Conservation (phyloP, 345 rosid genomes). For the Eucalyptus melliodora region DNA sequence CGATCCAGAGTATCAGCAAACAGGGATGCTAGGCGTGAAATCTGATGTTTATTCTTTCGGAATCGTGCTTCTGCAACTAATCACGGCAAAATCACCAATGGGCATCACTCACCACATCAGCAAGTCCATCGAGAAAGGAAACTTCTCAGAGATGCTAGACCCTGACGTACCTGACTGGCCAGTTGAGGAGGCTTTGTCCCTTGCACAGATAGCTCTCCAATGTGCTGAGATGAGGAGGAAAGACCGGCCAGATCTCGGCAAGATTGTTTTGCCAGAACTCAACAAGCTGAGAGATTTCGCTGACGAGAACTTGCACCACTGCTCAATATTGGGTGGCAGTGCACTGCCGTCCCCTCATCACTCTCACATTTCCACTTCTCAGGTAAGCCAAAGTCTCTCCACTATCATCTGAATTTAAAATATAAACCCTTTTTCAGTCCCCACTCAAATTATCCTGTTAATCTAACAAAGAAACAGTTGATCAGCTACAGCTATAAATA, state of each 20-base stretch:
- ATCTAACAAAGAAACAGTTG: neutral
- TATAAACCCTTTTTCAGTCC: neutral
- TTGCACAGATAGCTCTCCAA: conserved; percentile 48
- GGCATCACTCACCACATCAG: conserved; percentile 51
- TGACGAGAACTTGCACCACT: conserved; percentile 24
- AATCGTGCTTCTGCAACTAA: conserved; percentile 63
- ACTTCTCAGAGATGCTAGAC: conserved; percentile 48
- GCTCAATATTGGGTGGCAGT: neutral
- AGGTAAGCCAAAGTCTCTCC: conserved; percentile 15
- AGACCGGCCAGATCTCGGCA: conserved; percentile 88
- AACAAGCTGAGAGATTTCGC: conserved; percentile 43
- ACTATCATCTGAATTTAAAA: neutral
- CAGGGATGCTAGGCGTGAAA: conserved; percentile 87
- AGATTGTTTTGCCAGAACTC: conserved; percentile 55
- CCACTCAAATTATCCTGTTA: neutral
- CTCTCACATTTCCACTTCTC: conserved; percentile 7
- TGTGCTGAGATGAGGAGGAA: conserved; percentile 81
- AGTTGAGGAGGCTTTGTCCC: conserved; percentile 35
- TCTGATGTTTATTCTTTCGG: conserved; percentile 91
- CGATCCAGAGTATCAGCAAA: conserved; percentile 95
- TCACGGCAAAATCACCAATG: conserved; percentile 70
- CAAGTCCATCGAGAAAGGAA: conserved; percentile 43
- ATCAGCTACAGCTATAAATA: neutral
- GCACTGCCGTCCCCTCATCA: conserved; percentile 9
- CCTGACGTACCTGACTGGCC: conserved; percentile 79